Evolutionary conservation across 2,329 filamentous ascomycete species (phyloP).

Genomic region (Fusarium ambrosium): DNA sequence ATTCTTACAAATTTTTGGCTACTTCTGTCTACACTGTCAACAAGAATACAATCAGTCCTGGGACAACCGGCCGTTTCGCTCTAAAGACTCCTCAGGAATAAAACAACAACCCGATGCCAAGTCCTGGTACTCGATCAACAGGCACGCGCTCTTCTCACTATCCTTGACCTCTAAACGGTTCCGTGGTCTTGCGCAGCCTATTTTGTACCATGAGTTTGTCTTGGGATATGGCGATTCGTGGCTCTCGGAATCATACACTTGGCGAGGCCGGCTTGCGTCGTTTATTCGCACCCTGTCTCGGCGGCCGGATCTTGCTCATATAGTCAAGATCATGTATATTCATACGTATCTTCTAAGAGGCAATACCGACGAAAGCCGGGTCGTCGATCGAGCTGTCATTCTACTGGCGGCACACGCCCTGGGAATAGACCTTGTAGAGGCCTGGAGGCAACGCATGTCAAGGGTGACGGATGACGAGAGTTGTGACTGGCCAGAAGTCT

Average conservation of each 20-base stretch:
- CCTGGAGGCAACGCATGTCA: neutral
- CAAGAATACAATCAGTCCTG: neutral
- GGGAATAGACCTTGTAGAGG: neutral
- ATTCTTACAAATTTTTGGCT: neutral
- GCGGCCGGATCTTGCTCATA: neutral
- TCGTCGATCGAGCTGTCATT: neutral
- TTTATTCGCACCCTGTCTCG: slow-evolving; percentile 11
- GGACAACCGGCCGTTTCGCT: neutral
- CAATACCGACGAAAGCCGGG: neutral
- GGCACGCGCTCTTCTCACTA: slow-evolving; percentile 6
- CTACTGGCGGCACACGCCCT: neutral
- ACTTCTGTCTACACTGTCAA: slow-evolving; percentile 15
- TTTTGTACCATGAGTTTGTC: slow-evolving; percentile 20
- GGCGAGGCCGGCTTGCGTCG: neutral
- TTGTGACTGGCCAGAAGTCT: neutral
- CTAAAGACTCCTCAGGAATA: neutral
- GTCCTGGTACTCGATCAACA: slow-evolving; percentile 4
- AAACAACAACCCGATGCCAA: neutral
- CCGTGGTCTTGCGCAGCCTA: neutral
- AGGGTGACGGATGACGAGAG: neutral
- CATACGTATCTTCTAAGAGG: neutral
- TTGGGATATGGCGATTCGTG: slow-evolving; percentile 16
- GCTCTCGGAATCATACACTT: neutral
- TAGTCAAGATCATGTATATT: slow-evolving; percentile 1
- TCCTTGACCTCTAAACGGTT: neutral